These are phyloP conservation scores for Corylus heterophylla DNA, from an alignment of 306 rosid species.

Conservation along the genomic window DNA sequence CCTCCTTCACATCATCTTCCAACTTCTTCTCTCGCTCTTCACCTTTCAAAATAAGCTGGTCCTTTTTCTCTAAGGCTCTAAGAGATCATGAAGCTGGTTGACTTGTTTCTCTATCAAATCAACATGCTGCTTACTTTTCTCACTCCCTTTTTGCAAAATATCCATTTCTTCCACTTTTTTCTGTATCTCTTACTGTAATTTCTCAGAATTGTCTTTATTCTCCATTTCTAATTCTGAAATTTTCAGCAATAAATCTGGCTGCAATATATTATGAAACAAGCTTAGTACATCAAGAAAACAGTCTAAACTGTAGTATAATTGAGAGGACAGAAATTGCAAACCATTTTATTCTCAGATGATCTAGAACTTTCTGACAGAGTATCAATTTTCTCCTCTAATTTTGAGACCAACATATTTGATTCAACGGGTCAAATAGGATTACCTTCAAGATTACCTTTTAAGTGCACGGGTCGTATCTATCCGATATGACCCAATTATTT, in stretches of 20 bases:
- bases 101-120: slow-evolving; percentile 60
- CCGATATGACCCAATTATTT: too few species aligned
- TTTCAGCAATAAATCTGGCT: slow-evolving; percentile 73
- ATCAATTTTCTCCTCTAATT: slow-evolving; percentile 60
- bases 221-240: slow-evolving; percentile 65
- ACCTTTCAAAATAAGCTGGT: slow-evolving; percentile 50
- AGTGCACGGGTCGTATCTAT: too few species aligned
- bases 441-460: too few species aligned
- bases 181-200: slow-evolving; percentile 60
- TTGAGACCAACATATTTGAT: slow-evolving; percentile 58
- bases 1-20: slow-evolving; percentile 71
- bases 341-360: slow-evolving; percentile 72
- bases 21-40: slow-evolving; percentile 71
- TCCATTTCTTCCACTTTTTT: slow-evolving; percentile 64
- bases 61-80: slow-evolving; percentile 55
- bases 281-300: slow-evolving; percentile 29
- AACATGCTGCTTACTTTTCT: slow-evolving; percentile 53
- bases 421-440: slow-evolving; percentile 8
- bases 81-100: slow-evolving; percentile 38
- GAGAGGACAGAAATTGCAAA: slow-evolving; percentile 34
- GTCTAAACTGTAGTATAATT: slow-evolving; percentile 18
- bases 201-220: slow-evolving; percentile 55
- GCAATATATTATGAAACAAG: slow-evolving; percentile 36
- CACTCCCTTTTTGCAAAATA: slow-evolving; percentile 49
- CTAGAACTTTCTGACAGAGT: slow-evolving; percentile 55